phyloP scores from a whole-genome alignment of 1,284 basidiomycete species.

The Heterobasidion irregulare region DNA sequence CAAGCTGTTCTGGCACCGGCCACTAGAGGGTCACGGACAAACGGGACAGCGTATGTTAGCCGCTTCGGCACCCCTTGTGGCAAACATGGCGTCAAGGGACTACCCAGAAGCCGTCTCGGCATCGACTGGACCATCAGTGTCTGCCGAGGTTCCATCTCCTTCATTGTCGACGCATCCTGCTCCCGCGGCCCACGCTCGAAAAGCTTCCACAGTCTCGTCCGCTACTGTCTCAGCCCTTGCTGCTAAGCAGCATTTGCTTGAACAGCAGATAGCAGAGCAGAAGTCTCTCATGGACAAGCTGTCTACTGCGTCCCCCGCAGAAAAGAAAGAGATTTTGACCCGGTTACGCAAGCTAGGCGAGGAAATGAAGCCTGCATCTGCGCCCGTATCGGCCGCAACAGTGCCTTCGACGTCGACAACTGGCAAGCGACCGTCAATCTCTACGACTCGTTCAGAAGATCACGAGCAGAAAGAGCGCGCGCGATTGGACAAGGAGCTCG shows the following conservation, averaged over 20 bases:
- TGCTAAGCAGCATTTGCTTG: constrained; percentile 69
- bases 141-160: constrained; percentile 13
- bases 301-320: constrained; percentile 51
- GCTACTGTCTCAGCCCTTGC: constrained; percentile 41
- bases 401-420: constrained; percentile 13
- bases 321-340: constrained; percentile 78
- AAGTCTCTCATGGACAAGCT: constrained; percentile 78
- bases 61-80: constrained; percentile 65
- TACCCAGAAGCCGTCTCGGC: constrained; percentile 6
- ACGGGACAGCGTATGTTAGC: constrained; percentile 69
- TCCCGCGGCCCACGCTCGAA: constrained; percentile 17
- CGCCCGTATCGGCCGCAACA: constrained; percentile 22
- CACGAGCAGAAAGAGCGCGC: constrained; percentile 51
- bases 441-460: constrained; percentile 27
- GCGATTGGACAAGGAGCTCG: constrained; percentile 68
- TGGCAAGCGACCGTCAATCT: constrained; percentile 15
- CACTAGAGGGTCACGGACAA: constrained; percentile 81
- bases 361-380: constrained; percentile 55
- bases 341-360: constrained; percentile 73
- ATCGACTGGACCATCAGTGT: background rate
- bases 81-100: constrained; percentile 38
- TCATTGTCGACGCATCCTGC: constrained; percentile 10
- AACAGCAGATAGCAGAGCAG: constrained; percentile 85
- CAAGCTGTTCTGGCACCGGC: constrained; percentile 90
- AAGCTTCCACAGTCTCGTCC: constrained; percentile 22